Evolutionary conservation across 495 filamentous ascomycete genomes (phyloP).

Genomic region (Annulohypoxylon moriforme): DNA sequence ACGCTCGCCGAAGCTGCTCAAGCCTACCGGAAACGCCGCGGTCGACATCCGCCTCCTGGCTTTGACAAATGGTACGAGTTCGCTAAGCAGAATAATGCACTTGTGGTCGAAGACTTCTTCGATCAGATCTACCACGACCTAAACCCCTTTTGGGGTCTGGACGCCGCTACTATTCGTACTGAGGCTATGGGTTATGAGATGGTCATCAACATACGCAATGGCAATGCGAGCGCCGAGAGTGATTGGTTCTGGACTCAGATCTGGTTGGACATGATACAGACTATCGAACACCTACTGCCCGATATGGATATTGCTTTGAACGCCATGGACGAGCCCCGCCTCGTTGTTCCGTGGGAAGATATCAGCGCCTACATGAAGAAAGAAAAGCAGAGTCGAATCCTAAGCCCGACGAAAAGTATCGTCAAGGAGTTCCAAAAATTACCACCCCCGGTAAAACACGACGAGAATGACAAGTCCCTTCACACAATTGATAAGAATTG

Average conservation of each 20-base stretch:
- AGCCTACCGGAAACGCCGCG: constrained; percentile 70
- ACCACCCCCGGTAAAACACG: constrained; percentile 45
- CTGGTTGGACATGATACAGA: constrained; percentile 66
- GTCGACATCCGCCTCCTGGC: constrained; percentile 78
- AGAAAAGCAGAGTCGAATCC: constrained; percentile 61
- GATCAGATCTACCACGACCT: constrained; percentile 78
- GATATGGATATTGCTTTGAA: constrained; percentile 80
- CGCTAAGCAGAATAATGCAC: constrained; percentile 66
- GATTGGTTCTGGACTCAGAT: constrained; percentile 73
- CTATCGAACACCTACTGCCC: constrained; percentile 69
- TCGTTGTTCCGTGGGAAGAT: constrained; percentile 74
- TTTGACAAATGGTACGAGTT: constrained; percentile 77
- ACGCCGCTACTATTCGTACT: constrained; percentile 66
- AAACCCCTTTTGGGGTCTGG: constrained; percentile 75
- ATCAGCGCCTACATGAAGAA: constrained; percentile 66
- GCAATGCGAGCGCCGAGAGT: constrained; percentile 65
- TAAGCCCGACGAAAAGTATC: constrained; percentile 51
- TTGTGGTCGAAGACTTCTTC: constrained; percentile 77
- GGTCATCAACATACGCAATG: constrained; percentile 67
- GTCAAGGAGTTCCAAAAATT: constrained; percentile 50
- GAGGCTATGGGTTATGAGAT: constrained; percentile 66
- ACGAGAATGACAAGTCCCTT: constrained; percentile 42
- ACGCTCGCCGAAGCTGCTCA: constrained; percentile 69
- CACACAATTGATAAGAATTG: constrained; percentile 50
- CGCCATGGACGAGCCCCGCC: constrained; percentile 73